A percentile compares a stretch with the other conserved stretches of the same genome.
Conservation (phyloP, 2,329 filamentous ascomycete species). For the Colletotrichum chlorophyti region DNA sequence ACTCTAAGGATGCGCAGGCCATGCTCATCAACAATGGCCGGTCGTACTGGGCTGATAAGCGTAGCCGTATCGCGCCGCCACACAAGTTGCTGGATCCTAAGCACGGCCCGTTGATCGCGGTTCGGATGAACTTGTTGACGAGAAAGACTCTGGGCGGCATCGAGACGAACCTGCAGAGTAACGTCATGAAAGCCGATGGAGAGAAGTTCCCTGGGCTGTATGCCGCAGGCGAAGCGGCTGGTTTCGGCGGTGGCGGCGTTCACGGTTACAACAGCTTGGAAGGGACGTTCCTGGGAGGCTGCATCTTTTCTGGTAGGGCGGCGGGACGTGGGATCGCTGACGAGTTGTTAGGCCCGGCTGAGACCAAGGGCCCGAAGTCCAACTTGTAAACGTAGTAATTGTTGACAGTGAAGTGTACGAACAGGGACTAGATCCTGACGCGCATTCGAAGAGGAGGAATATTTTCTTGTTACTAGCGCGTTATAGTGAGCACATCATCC, state of each 20-base stretch:
- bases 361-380: constrained; percentile 9
- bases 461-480: too few relatives aligned
- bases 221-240: constrained; percentile 65
- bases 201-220: constrained; percentile 61
- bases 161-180: constrained; percentile 64
- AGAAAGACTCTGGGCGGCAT: constrained; percentile 67
- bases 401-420: too few relatives aligned
- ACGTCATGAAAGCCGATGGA: constrained; percentile 59
- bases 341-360: constrained; percentile 41
- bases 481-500: too few relatives aligned
- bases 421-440: not conserved
- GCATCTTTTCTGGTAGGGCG: constrained; percentile 66
- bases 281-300: constrained; percentile 68
- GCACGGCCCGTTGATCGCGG: constrained; percentile 66
- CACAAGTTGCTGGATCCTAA: constrained; percentile 60
- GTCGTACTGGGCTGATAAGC: constrained; percentile 60
- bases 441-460: too few relatives aligned
- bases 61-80: constrained; percentile 58
- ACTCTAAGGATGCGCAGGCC: constrained; percentile 66
- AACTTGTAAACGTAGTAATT: not conserved
- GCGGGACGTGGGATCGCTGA: constrained; percentile 62
- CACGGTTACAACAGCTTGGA: constrained; percentile 69
- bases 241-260: constrained; percentile 67
- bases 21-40: constrained; percentile 67
- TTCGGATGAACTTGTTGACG: constrained; percentile 66